These are phyloP conservation scores for Saksenaea vasiformis DNA, from an alignment of 371 early-diverging fungal species.

Conservation along the genomic window DNA sequence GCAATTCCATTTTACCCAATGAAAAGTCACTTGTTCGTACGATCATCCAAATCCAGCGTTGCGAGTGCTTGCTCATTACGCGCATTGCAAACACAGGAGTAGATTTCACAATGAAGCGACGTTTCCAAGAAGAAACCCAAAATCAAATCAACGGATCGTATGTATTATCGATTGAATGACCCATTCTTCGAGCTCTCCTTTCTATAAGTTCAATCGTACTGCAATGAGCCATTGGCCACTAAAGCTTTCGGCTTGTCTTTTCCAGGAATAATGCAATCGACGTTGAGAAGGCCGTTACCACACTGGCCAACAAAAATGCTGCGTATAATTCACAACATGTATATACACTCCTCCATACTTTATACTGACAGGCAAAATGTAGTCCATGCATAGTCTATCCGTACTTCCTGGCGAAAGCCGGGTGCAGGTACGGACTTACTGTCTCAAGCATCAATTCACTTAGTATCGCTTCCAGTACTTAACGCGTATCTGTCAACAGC, in stretches of 20 bases:
- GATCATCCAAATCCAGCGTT: too few relatives aligned
- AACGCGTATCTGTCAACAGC: neutral
- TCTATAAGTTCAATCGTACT: neutral
- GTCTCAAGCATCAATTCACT: neutral
- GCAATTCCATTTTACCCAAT: too few relatives aligned
- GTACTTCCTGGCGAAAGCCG: neutral
- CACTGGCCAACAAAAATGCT: neutral
- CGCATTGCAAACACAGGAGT: neutral
- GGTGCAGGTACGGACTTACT: neutral
- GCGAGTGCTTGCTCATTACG: too few relatives aligned
- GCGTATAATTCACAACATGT: neutral
- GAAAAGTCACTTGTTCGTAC: too few relatives aligned
- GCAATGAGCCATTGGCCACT: neutral
- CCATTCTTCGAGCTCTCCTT: neutral
- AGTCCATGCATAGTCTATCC: neutral
- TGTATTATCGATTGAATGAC: too few relatives aligned
- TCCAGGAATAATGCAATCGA: neutral
- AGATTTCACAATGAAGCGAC: too few relatives aligned
- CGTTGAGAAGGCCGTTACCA: neutral
- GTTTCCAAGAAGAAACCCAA: too few relatives aligned
- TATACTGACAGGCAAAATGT: neutral
- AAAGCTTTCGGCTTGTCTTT: neutral
- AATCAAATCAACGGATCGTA: too few relatives aligned
- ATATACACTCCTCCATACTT: neutral
- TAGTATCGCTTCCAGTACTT: neutral